Evolutionary conservation across 768 basidiomycete genomes (phyloP).

Genomic region (Hygrophorus russula): DNA sequence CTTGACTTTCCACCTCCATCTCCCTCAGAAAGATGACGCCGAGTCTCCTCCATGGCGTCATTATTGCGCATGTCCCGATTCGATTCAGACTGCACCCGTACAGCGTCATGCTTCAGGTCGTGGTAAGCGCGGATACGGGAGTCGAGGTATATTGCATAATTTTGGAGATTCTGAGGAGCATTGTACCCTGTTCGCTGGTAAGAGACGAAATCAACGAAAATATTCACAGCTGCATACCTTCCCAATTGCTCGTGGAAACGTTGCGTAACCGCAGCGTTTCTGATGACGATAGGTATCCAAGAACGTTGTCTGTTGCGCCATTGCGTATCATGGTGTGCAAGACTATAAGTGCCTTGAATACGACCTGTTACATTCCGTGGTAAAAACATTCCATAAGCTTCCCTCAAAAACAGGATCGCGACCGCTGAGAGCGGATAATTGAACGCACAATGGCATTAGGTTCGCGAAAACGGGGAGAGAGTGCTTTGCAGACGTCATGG

Average conservation of each 20-base stretch:
- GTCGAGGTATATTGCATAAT: conserved; percentile 85
- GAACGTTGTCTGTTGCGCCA: conserved; percentile 90
- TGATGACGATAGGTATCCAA: conserved; percentile 69
- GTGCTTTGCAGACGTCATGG: conserved; percentile 85
- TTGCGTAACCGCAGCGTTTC: conserved; percentile 78
- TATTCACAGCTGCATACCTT: conserved; percentile 49
- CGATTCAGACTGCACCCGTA: conserved; percentile 86
- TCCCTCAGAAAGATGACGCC: conserved; percentile 20
- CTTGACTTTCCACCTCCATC: conserved; percentile 20
- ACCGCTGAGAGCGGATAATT: no score
- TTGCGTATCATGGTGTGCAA: conserved; percentile 95
- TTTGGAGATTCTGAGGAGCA: conserved; percentile 75
- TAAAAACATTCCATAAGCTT: background rate
- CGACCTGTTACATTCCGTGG: conserved; percentile 45
- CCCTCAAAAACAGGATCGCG: background rate
- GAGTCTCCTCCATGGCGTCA: conserved; percentile 49
- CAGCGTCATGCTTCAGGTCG: conserved; percentile 88
- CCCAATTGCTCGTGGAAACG: conserved; percentile 76
- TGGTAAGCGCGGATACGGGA: conserved; percentile 78
- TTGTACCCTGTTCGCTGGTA: conserved; percentile 50
- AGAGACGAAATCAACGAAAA: background rate
- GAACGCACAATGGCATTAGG: conserved; percentile 77
- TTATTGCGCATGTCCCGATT: conserved; percentile 79
- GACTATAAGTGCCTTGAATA: conserved; percentile 96
- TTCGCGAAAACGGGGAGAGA: conserved; percentile 77